Base-by-base conservation (phyloP, 2,329 filamentous ascomycete genomes). In the Paramyrothecium roridum region DNA sequence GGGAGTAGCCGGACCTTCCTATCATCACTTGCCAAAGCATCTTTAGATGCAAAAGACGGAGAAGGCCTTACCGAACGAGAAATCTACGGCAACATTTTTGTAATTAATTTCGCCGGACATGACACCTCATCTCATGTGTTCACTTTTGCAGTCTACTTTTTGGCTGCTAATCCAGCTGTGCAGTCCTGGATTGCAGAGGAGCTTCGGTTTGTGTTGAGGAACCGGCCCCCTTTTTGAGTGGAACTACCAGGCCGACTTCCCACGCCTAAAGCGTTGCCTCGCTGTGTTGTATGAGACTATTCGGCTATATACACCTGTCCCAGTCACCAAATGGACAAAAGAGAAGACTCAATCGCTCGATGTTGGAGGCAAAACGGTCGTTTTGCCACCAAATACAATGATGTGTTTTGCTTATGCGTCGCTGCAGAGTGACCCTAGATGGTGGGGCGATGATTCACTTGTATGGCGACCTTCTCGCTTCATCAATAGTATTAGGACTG, bases 21-120 rank as follows among this genome's bases (percentile, higher is more conserved):
- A 60, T 62, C 58, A 22, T 57, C 60, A 20, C 55, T 63, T 7
- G 61, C 62, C 0, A 53, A 60, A 26, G 61, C 61, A 3, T 62
- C 61, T 1, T 56, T 62, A 37, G 58, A 61, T 12, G 22, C 55
- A 48, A 53, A 23, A 2, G 43, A 51, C 1, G 53, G 55, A 3
- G 60, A 57, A 26, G 57, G 67, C 12, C 65, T 74, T 37, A 75
- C 64, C 1, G 71, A 75, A 48, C 56, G 57, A 1, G 79, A 82
- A 56, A 74, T 82, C 7, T 76, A 76, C 46, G 77, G 79, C 13
- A 81, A 81, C 48, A 65, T 80, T 48, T 79, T 78, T 52, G 66
- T 76, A 1, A 72, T 80, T 57, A 80, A 76, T 49, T 69, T 81
- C 51, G 79, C 80, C 0, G 80, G 80, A 0, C 77, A 81, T 55